Evolutionary conservation across 2,329 filamentous ascomycete genomes (phyloP), one percentile per base, ranked within the genome.

Genomic region (Aspergillus cejpii): DNA sequence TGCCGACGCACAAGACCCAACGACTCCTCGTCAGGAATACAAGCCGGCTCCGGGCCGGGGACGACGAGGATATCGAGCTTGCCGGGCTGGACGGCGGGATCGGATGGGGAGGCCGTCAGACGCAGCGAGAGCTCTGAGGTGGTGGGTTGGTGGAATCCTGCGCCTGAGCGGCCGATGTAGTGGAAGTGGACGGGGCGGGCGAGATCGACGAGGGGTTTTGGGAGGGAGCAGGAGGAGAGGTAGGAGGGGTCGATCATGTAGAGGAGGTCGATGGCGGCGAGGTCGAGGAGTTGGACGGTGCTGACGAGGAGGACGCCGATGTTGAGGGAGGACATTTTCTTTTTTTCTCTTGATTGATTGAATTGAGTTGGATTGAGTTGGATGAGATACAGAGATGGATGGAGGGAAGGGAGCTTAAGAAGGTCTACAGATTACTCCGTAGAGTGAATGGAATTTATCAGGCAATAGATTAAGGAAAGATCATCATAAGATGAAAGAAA

Each of bases 271-370:
- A 70, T 53, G 14, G 61, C 54, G 10, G 63, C 56, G 29, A 69
- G 48, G 47, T 71, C 67, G 26, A 71, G 59, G 41, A 70, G 61
- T 53, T 71, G 67, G 33, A 68, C 58, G 1, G 55, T 51, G 7
- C 57, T 53, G 23, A 61, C 52, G 11, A 71, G 48, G 23, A 71
- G 62, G 33, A 70, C 59, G 39, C 67, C 67, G 41, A 68, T 39
- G 14, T 41, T 52, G 28, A 59, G 37, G 4, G 39, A 42, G 3
- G 48, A 14, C 49, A 55, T 52, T 23, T 37, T 36, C n/a, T n/a
- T n/a, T n/a, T n/a, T n/a, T n/a, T n/a, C n/a, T n/a, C n/a, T n/a
- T n/a, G n/a, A n/a, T n/a, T n/a, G n/a, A n/a, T n/a, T n/a, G n/a
- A n/a, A n/a, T n/a, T n/a, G 21, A 17, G 37, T 8, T 28, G 4